Percentiles rank a stretch among this genome's conserved stretches.
phyloP scores from a whole-genome alignment of 495 filamentous ascomycete species.

The Tuber borchii region DNA sequence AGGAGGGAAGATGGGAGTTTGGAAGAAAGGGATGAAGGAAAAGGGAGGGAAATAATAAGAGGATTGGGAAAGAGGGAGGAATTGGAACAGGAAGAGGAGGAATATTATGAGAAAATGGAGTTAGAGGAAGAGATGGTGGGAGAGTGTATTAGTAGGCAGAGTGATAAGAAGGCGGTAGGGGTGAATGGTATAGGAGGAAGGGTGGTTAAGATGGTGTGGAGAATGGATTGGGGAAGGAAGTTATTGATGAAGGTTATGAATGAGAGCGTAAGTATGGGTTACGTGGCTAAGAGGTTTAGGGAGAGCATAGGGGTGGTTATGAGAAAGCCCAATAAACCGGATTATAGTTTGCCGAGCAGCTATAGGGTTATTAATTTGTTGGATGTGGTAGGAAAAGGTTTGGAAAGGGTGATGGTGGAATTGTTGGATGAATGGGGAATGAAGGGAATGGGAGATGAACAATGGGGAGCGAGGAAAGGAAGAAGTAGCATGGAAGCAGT shows the following conservation, averaged over 20 bases:
- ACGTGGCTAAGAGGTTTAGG: not conserved
- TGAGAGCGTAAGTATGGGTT: not conserved
- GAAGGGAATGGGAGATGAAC: not conserved
- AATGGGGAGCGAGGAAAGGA: not conserved
- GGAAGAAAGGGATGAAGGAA: too few relatives aligned
- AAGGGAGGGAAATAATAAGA: too few relatives aligned
- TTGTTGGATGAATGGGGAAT: not conserved
- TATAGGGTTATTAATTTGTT: not conserved
- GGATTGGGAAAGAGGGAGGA: too few relatives aligned
- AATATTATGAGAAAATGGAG: too few relatives aligned
- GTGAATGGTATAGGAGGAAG: too few relatives aligned
- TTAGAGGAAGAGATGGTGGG: too few relatives aligned
- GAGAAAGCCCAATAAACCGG: not conserved
- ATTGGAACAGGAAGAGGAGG: too few relatives aligned
- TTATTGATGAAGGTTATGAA: not conserved
- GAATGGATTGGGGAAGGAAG: not conserved
- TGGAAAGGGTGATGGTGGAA: not conserved
- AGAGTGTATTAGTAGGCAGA: too few relatives aligned
- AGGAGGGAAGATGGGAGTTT: too few relatives aligned
- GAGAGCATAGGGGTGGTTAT: not conserved
- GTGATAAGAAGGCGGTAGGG: too few relatives aligned
- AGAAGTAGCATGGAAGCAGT: not conserved
- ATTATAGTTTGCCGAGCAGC: not conserved
- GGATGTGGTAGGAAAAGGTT: too few relatives aligned
- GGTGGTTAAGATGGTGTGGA: not conserved